These are phyloP conservation scores for Hymenoscyphus albidus DNA, from an alignment of 2,329 filamentous ascomycete species.

Conservation along the genomic window DNA sequence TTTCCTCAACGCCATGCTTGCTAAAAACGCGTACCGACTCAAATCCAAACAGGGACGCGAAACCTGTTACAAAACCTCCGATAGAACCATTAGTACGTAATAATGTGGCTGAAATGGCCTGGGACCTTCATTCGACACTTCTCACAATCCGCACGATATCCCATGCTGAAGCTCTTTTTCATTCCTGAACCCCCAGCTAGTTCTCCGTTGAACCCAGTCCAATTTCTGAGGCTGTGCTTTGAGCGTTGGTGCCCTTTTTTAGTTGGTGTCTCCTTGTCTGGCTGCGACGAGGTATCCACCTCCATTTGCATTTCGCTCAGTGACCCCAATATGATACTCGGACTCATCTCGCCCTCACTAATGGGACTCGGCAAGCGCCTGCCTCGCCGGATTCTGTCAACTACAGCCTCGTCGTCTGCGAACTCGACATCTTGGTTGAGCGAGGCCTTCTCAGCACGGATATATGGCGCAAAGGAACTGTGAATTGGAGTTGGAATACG, in stretches of 20 bases:
- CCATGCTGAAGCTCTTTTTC: constrained; percentile 73
- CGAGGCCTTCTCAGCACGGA: constrained; percentile 25
- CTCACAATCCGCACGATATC: constrained; percentile 72
- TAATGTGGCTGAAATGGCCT: constrained; percentile 78
- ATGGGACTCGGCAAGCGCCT: constrained; percentile 35
- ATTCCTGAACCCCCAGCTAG: constrained; percentile 41
- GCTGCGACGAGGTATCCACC: constrained; percentile 22
- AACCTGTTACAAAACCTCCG: background rate
- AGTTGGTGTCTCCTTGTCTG: constrained; percentile 25
- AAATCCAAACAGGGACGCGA: constrained; percentile 5
- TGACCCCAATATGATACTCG: constrained; percentile 30
- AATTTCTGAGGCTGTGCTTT: constrained; percentile 34
- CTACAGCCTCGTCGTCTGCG: constrained; percentile 28
- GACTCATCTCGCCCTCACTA: constrained; percentile 35
- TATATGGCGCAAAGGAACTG: constrained; percentile 31
- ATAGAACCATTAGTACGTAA: constrained; percentile 38
- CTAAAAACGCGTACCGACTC: constrained; percentile 14
- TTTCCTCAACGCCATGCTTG: constrained; percentile 24
- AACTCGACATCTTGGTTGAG: constrained; percentile 21
- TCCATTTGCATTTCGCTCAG: constrained; percentile 35
- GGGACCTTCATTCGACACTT: constrained; percentile 72
- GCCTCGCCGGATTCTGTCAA: constrained; percentile 28
- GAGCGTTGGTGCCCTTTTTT: constrained; percentile 34
- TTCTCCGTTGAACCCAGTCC: constrained; percentile 30
- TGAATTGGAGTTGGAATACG: constrained; percentile 37